Percentiles rank a stretch among this genome's conserved stretches.
These are phyloP conservation scores for Candida railenensis DNA, from an alignment of 805 yeast genomes.

Conservation along the genomic window DNA sequence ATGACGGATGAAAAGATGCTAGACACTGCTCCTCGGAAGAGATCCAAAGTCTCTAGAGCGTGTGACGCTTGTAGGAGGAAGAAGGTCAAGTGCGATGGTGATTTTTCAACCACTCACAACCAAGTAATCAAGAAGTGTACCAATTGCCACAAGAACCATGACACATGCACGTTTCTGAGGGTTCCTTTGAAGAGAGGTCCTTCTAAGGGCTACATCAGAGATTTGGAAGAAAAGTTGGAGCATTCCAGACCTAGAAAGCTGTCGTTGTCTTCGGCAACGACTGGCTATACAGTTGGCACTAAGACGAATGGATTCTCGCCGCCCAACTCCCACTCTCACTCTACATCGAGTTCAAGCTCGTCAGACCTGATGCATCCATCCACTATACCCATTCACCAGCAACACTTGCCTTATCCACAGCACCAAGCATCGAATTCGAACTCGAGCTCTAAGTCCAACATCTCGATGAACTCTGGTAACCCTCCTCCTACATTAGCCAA, in stretches of 20 bases:
- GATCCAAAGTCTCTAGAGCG: conserved; percentile 76
- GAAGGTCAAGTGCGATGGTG: conserved; percentile 71
- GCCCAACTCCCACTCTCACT: too few species aligned
- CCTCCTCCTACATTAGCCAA: conserved; percentile 9
- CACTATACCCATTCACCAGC: neutral
- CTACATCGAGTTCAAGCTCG: neutral
- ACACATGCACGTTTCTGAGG: conserved; percentile 65
- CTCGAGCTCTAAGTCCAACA: conserved; percentile 1
- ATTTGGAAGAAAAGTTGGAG: conserved; percentile 37
- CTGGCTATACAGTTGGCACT: too few species aligned
- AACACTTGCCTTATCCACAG: neutral
- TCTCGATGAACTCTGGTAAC: conserved; percentile 6
- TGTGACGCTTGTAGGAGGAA: conserved; percentile 79
- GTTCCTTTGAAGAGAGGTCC: conserved; percentile 81
- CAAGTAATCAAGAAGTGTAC: conserved; percentile 55
- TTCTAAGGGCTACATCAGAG: conserved; percentile 63
- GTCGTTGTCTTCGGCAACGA: neutral
- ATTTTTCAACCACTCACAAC: conserved; percentile 42
- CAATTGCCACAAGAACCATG: conserved; percentile 60
- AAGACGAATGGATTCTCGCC: too few species aligned
- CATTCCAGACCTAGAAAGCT: conserved; percentile 3
- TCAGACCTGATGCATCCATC: neutral
- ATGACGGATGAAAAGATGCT: neutral
- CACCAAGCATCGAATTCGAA: conserved; percentile 1
- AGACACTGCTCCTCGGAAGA: conserved; percentile 39